Evolutionary conservation across 192 early-diverging fungal species (phyloP).

Genomic region (Bifiguratus adelaidae): DNA sequence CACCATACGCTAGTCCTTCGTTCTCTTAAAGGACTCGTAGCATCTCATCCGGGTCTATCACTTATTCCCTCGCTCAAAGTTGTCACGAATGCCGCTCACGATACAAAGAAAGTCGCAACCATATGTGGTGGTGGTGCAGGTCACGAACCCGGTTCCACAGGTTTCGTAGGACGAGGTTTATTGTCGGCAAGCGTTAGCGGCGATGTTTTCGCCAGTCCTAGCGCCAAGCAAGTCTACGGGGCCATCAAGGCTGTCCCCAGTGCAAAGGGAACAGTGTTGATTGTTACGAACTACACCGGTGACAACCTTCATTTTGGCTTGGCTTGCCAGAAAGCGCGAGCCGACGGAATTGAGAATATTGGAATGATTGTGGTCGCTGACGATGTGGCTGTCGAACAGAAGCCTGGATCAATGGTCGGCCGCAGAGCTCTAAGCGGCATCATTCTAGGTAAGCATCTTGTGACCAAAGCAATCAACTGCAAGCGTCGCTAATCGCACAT

Average conservation of each 20-base stretch:
- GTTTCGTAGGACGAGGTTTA: constrained; percentile 59
- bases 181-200: constrained; percentile 63
- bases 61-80: too few relatives aligned
- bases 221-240: constrained; percentile 55
- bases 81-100: too few relatives aligned
- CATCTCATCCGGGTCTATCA: too few relatives aligned
- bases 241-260: constrained; percentile 45
- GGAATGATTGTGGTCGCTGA: constrained; percentile 60
- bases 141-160: constrained; percentile 69
- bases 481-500: too few relatives aligned
- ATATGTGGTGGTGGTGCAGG: too few relatives aligned
- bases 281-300: constrained; percentile 78
- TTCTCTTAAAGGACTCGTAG: too few relatives aligned
- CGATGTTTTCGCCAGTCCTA: constrained; percentile 69
- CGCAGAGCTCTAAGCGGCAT: constrained; percentile 62
- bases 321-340: constrained; percentile 57
- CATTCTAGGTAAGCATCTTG: too few relatives aligned
- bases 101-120: too few relatives aligned
- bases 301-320: constrained; percentile 59
- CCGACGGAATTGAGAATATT: constrained; percentile 48
- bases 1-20: too few relatives aligned
- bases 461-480: too few relatives aligned
- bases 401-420: constrained; percentile 47
- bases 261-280: constrained; percentile 48
- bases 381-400: constrained; percentile 61